Evolutionary conservation across 2,329 filamentous ascomycete species (phyloP), one percentile per base, ranked within the genome.

Genomic region (Zymoseptoria brevis): DNA sequence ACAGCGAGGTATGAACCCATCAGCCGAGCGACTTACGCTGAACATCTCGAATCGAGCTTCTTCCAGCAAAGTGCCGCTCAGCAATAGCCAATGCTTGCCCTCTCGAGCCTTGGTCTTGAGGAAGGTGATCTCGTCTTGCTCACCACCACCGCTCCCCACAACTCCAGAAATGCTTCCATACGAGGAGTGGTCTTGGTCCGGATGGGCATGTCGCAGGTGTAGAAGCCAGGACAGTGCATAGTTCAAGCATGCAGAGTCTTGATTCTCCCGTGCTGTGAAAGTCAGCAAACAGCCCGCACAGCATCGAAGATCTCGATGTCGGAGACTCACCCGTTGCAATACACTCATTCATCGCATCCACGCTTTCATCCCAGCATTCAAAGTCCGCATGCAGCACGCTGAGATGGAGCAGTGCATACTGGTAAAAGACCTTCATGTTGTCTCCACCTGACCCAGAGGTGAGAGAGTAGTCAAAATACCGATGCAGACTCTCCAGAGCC

Each of bases 221-320:
- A 95, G 95, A 2, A 97, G 80, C 94, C 94, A 99, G 70, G 91
- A 96, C 62, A 99, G 83, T 30, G 91, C 89, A 75, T 96, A 97
- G 73, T 96, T 97, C 58, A 99, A 80, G 71, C 94, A 97, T 3
- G 84, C 86, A 79, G 90, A 89, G 70, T 99, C 94, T 64, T 91
- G 87, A 66, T 95, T 96, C 73, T 97, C 94, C 62, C 93, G 81
- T 0, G 94, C 94, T 71, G 55, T n/a, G 8, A 2, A 51, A 3
- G 50, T 67, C 49, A 66, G 62, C 30, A 19, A 2, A 45, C 35
- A 4, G 50, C 8, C 19, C 11, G 1, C 19, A 19, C 16, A 2
- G 19, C 8, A n/a, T 51, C 9, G 50, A 2, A n/a, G 11, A 13
- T 19, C 29, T 13, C 16, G 13, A n/a, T 50, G 21, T 11, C 3